Evolutionary conservation across 2,329 filamentous ascomycete species (phyloP).

Genomic region (Ceratocystis cacaofunesta): DNA sequence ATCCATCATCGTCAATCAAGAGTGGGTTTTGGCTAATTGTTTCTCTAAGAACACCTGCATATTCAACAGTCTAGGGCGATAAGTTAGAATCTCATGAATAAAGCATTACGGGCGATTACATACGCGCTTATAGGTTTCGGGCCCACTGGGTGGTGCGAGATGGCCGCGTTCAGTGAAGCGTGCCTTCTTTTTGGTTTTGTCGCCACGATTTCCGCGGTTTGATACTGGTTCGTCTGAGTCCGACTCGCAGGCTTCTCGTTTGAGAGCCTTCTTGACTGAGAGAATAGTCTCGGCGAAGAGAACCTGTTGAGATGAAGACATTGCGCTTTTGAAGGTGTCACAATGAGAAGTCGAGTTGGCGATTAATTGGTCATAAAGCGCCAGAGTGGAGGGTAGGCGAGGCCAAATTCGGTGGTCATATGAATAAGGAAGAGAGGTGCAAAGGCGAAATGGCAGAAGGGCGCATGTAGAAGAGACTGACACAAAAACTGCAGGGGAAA

Average conservation of each 20-base stretch:
- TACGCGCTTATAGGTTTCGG: slow-evolving; percentile 58
- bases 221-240: slow-evolving; percentile 63
- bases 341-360: not conserved
- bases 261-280: slow-evolving; percentile 53
- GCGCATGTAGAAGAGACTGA: not conserved
- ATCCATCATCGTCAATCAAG: slow-evolving; percentile 62
- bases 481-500: not conserved
- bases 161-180: slow-evolving; percentile 57
- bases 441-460: not conserved
- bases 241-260: slow-evolving; percentile 52
- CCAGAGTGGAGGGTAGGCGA: not conserved
- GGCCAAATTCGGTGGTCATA: not conserved
- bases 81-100: not conserved
- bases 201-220: slow-evolving; percentile 56
- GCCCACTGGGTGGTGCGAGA: slow-evolving; percentile 49
- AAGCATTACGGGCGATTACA: not conserved
- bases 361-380: not conserved
- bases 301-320: slow-evolving; percentile 40
- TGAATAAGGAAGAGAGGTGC: not conserved
- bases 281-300: slow-evolving; percentile 52
- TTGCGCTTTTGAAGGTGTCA: not conserved
- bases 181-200: slow-evolving; percentile 64
- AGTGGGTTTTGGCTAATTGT: slow-evolving; percentile 63
- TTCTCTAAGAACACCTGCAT: slow-evolving; percentile 55
- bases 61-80: slow-evolving; percentile 47